Conservation (phyloP, 2,329 filamentous ascomycete genomes). For the Neocucurbitaria cava region DNA sequence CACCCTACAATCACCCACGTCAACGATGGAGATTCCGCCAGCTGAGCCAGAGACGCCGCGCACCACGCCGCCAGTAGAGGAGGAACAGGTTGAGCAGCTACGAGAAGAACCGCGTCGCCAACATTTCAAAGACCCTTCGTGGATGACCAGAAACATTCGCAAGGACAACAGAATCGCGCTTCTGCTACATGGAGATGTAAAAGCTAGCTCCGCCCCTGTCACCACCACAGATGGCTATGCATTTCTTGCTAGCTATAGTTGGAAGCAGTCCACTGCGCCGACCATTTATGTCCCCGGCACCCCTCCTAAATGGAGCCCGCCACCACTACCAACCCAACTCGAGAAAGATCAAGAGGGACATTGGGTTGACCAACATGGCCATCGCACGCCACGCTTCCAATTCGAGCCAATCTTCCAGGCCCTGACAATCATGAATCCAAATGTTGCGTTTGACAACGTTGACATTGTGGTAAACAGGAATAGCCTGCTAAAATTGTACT, state of each 20-base stretch:
- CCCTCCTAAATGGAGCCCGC: background rate
- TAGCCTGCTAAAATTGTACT: background rate
- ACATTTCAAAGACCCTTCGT: conserved; percentile 6
- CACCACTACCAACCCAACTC: background rate
- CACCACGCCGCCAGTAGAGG: background rate
- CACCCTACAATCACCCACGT: no score
- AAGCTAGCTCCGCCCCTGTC: background rate
- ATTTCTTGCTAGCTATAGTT: conserved; percentile 13
- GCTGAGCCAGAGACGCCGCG: background rate
- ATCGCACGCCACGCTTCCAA: background rate
- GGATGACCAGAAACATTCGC: conserved; percentile 1
- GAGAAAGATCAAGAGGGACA: background rate
- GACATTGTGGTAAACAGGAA: conserved; percentile 5
- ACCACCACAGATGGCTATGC: conserved; percentile 1
- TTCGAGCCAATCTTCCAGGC: conserved; percentile 18
- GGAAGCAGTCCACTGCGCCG: background rate
- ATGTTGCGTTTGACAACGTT: conserved; percentile 1
- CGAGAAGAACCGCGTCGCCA: background rate
- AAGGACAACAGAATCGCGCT: background rate
- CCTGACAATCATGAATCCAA: conserved; percentile 9
- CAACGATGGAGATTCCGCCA: background rate
- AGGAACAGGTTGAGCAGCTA: background rate
- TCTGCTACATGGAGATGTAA: background rate
- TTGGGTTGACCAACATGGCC: conserved; percentile 5
- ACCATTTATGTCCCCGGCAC: conserved; percentile 10